Percentiles rank a stretch among this genome's conserved stretches.
phyloP scores from a whole-genome alignment of 768 basidiomycete genomes.

The Gloeostereum incarnatum region DNA sequence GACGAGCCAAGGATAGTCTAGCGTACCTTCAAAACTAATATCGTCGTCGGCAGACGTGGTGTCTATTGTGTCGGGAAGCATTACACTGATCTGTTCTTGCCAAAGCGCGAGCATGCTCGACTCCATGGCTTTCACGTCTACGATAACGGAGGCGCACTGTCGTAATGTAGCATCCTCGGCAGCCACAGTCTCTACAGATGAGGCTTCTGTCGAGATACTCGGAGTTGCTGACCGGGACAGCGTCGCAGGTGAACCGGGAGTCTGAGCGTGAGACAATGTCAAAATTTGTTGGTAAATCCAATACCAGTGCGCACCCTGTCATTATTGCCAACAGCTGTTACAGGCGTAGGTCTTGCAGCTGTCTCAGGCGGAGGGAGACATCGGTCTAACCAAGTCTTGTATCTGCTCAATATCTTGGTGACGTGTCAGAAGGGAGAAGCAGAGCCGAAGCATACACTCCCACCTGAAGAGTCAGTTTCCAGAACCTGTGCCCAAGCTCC shows the following conservation, averaged over 20 bases:
- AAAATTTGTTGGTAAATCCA: not conserved
- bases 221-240: slow-evolving; percentile 46
- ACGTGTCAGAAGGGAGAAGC: not conserved
- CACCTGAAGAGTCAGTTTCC: slow-evolving; percentile 88
- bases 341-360: slow-evolving; percentile 20
- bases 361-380: slow-evolving; percentile 35
- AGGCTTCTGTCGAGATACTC: slow-evolving; percentile 32
- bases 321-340: slow-evolving; percentile 24
- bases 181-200: slow-evolving; percentile 43
- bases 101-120: slow-evolving; percentile 48
- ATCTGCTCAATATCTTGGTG: slow-evolving; percentile 68
- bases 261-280: not conserved
- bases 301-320: slow-evolving; percentile 10
- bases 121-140: slow-evolving; percentile 57
- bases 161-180: slow-evolving; percentile 58
- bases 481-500: slow-evolving; percentile 77
- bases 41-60: slow-evolving; percentile 21
- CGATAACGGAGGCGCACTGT: slow-evolving; percentile 56
- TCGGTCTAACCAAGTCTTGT: slow-evolving; percentile 68
- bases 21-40: slow-evolving; percentile 42
- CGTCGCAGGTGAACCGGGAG: slow-evolving; percentile 13
- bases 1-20: not conserved
- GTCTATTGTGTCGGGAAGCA: slow-evolving; percentile 39
- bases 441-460: slow-evolving; percentile 8
- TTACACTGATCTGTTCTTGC: slow-evolving; percentile 53